Percentiles rank a stretch among this genome's conserved stretches.
phyloP scores from a whole-genome alignment of 345 rosid genomes.

The Noccaea caerulescens region DNA sequence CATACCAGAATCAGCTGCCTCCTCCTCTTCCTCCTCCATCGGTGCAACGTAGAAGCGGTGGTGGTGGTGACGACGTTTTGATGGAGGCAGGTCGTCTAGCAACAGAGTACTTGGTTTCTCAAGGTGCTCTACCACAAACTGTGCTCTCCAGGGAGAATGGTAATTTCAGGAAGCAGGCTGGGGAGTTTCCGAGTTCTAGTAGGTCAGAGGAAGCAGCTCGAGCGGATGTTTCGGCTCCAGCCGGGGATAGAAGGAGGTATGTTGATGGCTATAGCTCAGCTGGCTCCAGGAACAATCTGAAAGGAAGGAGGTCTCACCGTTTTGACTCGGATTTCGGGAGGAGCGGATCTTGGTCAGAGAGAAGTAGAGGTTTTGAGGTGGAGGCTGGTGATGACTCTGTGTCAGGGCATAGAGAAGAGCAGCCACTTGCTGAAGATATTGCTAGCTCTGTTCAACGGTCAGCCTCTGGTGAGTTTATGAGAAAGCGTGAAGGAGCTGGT shows the following conservation, averaged over 20 bases:
- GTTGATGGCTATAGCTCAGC: slow-evolving; percentile 59
- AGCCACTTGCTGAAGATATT: slow-evolving; percentile 55
- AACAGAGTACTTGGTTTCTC: slow-evolving; percentile 87
- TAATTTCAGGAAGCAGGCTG: slow-evolving; percentile 60
- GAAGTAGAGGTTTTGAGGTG: slow-evolving; percentile 54
- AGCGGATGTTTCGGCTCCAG: slow-evolving; percentile 53
- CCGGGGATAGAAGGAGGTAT: slow-evolving; percentile 61
- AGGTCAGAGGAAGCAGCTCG: slow-evolving; percentile 73
- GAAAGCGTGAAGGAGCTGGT: slow-evolving; percentile 58
- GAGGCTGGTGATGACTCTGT: slow-evolving; percentile 58
- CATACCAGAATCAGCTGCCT: slow-evolving; percentile 51
- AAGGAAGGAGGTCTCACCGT: slow-evolving; percentile 67
- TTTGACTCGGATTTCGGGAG: slow-evolving; percentile 71
- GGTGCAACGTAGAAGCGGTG: slow-evolving; percentile 51
- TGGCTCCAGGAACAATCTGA: slow-evolving; percentile 56
- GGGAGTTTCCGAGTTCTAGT: slow-evolving; percentile 61
- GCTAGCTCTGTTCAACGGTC: slow-evolving; percentile 60
- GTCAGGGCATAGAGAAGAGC: slow-evolving; percentile 62
- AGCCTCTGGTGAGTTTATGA: slow-evolving; percentile 46
- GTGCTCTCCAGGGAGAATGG: slow-evolving; percentile 80
- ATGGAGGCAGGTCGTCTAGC: slow-evolving; percentile 97
- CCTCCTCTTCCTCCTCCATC: slow-evolving; percentile 53
- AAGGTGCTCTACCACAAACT: slow-evolving; percentile 64
- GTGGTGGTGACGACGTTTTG: slow-evolving; percentile 56
- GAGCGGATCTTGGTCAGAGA: slow-evolving; percentile 74